Evolutionary conservation across 225 moss, liverwort and hornwort genomes (phyloP), one percentile per base, ranked within the genome.

Genomic region (Sphagnum contortum): DNA sequence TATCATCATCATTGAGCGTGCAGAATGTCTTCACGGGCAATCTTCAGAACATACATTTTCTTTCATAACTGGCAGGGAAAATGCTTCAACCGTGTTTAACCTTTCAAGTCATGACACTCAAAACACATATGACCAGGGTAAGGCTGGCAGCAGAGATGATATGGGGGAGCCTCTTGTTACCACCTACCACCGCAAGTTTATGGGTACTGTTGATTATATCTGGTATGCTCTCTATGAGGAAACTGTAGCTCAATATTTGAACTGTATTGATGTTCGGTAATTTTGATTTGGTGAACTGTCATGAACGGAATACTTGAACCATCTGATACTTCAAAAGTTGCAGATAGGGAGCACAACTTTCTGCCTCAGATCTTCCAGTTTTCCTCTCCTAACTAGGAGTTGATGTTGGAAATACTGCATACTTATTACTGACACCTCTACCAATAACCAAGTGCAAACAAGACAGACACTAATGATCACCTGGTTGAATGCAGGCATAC

Each of bases 121-220:
- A 29, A 29, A 29, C 44, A n/a, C 53, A 59, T 57, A 63, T 52
- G 50, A 44, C 8, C 77, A 95, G 96, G 96, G 90, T 57, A 77
- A 83, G 77, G 73, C 59, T 67, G 92, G 89, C 49, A 90, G 81
- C 73, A 73, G 96, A 76, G 92, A 89, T 74, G 80, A 78, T 13
- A 77, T 75, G 60, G 92, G 96, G 47, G 96, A 98, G 70, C 96
- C 96, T 11, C 68, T 92, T 48, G 78, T 90, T 44, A 96, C 95
- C 50, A 86, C 90, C 46, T 79, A 72, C 59, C 87, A 76, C 71
- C 75, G 78, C 64, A 92, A 89, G 75, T 98, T 98, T 45, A 80
- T 83, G 77, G 96, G 96, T 66, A 92, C 96, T 64, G 92, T 98
- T 62, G 96, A 98, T 72, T 98, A 98, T 71, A 89, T 98, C 56